Evolutionary conservation across 345 rosid genomes (phyloP), one percentile per base, ranked within the genome.

Genomic region (Salix suchowensis): DNA sequence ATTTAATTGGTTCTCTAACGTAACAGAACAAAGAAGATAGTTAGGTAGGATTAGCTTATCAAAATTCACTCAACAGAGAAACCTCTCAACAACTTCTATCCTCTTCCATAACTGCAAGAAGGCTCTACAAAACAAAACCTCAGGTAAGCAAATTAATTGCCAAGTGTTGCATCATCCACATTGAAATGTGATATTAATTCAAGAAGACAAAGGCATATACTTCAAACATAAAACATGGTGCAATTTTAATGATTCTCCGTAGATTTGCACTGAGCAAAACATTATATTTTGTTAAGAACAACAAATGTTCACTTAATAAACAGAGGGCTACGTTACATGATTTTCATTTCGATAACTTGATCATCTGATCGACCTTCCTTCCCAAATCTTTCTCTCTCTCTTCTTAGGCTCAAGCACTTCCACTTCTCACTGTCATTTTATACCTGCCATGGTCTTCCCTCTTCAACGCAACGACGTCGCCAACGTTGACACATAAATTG

Each of bases 1-100:
- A 79, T 81, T 90, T 84, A 89, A 82, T 15, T 89, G 88, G 52
- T 82, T 87, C 88, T 92, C 98, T 94, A 78, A 76, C 14, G 30
- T 37, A 75, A 71, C 62, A 42, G 26, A 50, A 23, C 40, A 68
- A 14, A 79, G 28, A 54, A n/a, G 0, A 70, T 5, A 18, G 19
- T 24, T 13, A 58, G 36, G 32, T 4, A 19, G 74, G 71, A 58
- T 54, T 46, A 10, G 28, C n/a, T 24, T 72, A 44, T 26, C 40
- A 13, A 42, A 50, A 54, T 68, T 23, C 44, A 54, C 3, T 58
- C 46, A 32, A 28, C 36, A 28, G 16, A 21, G n/a, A 74, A 37
- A 40, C 1, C 52, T 67, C 60, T 37, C 37, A 34, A 36, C 11
- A 28, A 36, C 13, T 37, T 40, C 44, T 10, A 32, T 72, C 30